Evolutionary conservation across 768 basidiomycete species (phyloP).

Genomic region (Agaricus sinodeliciosus): DNA sequence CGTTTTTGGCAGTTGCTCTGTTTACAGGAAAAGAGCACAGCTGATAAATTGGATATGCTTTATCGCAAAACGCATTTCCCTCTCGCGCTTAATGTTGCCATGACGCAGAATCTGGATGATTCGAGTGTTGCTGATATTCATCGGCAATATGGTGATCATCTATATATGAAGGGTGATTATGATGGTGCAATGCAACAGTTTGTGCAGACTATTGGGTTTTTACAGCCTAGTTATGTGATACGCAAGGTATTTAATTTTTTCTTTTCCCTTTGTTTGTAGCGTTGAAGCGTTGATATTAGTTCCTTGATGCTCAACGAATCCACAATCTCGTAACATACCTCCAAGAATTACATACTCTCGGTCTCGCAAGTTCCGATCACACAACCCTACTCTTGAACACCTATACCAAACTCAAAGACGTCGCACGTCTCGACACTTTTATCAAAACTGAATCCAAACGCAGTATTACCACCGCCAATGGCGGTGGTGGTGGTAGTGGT

Average conservation of each 20-base stretch:
- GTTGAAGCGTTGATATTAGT: slow-evolving; percentile 39
- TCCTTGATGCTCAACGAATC: slow-evolving; percentile 93
- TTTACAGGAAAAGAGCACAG: slow-evolving; percentile 73
- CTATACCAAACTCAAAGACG: slow-evolving; percentile 95
- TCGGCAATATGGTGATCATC: slow-evolving; percentile 82
- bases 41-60: slow-evolving; percentile 80
- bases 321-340: slow-evolving; percentile 93
- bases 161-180: slow-evolving; percentile 87
- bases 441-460: slow-evolving; percentile 79
- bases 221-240: slow-evolving; percentile 94
- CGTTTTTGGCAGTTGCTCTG: slow-evolving; percentile 43
- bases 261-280: neutral
- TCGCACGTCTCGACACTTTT: slow-evolving; percentile 81
- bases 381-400: slow-evolving; percentile 96
- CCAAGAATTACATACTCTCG: slow-evolving; percentile 86
- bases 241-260: slow-evolving; percentile 60
- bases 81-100: slow-evolving; percentile 78
- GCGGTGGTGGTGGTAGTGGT: neutral
- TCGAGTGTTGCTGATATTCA: slow-evolving; percentile 83
- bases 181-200: slow-evolving; percentile 93
- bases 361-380: slow-evolving; percentile 92
- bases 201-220: slow-evolving; percentile 79
- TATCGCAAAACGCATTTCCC: slow-evolving; percentile 75
- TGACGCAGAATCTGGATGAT: slow-evolving; percentile 69
- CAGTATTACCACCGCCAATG: too few species aligned